phyloP scores from a whole-genome alignment of 495 filamentous ascomycete genomes.

The Podospora sp. region DNA sequence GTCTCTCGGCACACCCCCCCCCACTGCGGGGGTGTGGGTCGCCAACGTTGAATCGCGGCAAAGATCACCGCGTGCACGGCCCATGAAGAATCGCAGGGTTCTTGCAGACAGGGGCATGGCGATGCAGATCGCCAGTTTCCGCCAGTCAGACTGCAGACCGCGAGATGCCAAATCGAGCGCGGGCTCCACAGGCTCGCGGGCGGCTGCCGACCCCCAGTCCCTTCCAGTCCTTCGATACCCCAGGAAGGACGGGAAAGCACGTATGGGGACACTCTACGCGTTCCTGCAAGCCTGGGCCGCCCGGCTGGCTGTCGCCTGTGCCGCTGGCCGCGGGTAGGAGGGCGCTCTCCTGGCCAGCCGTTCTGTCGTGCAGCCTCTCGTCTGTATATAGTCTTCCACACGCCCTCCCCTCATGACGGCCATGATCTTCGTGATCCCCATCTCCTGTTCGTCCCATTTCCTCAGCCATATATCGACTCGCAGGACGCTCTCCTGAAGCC shows the following conservation, averaged over 20 bases:
- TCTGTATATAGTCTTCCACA: conserved; percentile 26
- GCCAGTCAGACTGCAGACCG: conserved; percentile 29
- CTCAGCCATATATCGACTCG: conserved; percentile 23
- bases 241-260: neutral
- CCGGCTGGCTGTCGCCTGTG: conserved; percentile 10
- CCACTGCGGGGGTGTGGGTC: conserved; percentile 9
- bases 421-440: conserved; percentile 8
- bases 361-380: conserved; percentile 4
- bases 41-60: conserved; percentile 4
- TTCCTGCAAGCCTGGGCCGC: neutral
- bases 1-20: neutral
- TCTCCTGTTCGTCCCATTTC: conserved; percentile 15
- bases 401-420: conserved; percentile 11
- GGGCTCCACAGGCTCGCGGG: conserved; percentile 9
- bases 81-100: conserved; percentile 31
- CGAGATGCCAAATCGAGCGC: conserved; percentile 23
- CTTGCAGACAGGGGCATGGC: conserved; percentile 26
- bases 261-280: neutral
- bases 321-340: conserved; percentile 16
- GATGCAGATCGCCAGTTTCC: conserved; percentile 29
- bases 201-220: conserved; percentile 2
- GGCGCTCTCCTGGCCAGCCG: conserved; percentile 10
- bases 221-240: conserved; percentile 8
- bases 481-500: conserved; percentile 11
- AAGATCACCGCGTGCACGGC: conserved; percentile 20